A percentile compares a stretch with the other conserved stretches of the same genome.
Evolutionary conservation across 768 basidiomycete genomes (phyloP).

Genomic region (Cystofilobasidium capitatum): DNA sequence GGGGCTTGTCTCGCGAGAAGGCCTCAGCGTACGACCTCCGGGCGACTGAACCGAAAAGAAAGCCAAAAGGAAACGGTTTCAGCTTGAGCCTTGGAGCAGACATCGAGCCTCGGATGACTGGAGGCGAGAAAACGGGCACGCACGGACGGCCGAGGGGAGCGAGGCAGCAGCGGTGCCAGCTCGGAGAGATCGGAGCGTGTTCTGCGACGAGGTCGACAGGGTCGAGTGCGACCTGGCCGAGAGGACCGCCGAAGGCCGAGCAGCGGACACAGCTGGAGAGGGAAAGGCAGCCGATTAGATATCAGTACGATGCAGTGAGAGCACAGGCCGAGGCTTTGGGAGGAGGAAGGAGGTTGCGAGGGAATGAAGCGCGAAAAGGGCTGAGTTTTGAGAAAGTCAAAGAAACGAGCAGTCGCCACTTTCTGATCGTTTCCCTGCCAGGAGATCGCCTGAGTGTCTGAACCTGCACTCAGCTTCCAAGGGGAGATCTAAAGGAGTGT

Average conservation of each 20-base stretch:
- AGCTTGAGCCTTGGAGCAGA: too few relatives aligned
- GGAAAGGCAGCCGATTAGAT: background rate
- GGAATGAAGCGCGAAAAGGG: too few relatives aligned
- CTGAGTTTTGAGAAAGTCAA: too few relatives aligned
- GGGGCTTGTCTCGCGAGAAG: conserved; percentile 39
- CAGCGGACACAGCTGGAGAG: background rate
- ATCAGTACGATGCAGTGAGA: too few relatives aligned
- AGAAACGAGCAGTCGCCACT: too few relatives aligned
- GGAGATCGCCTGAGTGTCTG: too few relatives aligned
- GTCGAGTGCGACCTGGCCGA: conserved; percentile 14
- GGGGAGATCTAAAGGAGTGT: too few relatives aligned
- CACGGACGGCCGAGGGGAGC: conserved; percentile 10
- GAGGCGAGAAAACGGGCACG: background rate
- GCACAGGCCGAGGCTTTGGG: too few relatives aligned
- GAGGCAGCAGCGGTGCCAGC: background rate
- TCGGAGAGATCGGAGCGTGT: conserved; percentile 9
- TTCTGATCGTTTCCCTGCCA: too few relatives aligned
- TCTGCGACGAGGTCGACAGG: background rate
- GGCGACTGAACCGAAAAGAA: background rate
- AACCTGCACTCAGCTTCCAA: too few relatives aligned
- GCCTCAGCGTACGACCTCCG: conserved; percentile 24
- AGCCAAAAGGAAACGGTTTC: background rate
- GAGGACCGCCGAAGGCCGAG: conserved; percentile 8
- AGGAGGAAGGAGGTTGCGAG: too few relatives aligned
- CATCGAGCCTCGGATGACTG: too few relatives aligned